Percentiles rank a stretch among this genome's conserved stretches.
phyloP scores from a whole-genome alignment of 805 yeast species.

The Ogataea pini region DNA sequence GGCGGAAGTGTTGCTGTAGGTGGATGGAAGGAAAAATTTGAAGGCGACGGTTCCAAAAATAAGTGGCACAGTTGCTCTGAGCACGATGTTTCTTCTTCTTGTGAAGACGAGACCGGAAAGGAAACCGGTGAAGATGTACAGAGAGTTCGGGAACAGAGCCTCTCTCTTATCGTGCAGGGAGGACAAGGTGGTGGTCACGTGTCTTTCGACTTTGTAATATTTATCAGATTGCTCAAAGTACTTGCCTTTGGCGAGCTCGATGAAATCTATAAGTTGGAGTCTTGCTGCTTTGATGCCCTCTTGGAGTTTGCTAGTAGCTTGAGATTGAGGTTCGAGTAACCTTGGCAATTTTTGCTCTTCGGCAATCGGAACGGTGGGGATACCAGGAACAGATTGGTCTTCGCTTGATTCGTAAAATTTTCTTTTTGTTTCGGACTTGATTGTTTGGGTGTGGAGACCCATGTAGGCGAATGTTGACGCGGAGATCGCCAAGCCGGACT shows the following conservation, averaged over 20 bases:
- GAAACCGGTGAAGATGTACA: constrained; percentile 68
- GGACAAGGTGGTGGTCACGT: constrained; percentile 62
- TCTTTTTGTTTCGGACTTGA: constrained; percentile 29
- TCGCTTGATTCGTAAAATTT: constrained; percentile 28
- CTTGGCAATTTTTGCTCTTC: constrained; percentile 24
- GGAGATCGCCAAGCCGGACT: constrained; percentile 14
- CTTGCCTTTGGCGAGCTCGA: constrained; percentile 38
- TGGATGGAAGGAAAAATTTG: constrained; percentile 68
- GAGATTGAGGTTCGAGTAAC: constrained; percentile 17
- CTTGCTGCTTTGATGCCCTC: constrained; percentile 49
- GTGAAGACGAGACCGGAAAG: constrained; percentile 73
- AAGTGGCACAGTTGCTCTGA: constrained; percentile 59
- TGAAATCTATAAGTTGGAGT: constrained; percentile 38
- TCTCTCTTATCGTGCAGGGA: constrained; percentile 64
- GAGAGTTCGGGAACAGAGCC: constrained; percentile 67
- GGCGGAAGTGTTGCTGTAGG: constrained; percentile 59
- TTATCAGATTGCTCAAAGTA: constrained; percentile 49
- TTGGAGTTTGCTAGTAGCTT: constrained; percentile 40
- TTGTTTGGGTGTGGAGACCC: constrained; percentile 1
- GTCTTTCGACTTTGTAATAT: constrained; percentile 61
- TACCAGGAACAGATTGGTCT: constrained; percentile 24
- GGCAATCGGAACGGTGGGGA: constrained; percentile 17
- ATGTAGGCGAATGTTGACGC: constrained; percentile 13
- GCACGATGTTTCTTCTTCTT: constrained; percentile 59
- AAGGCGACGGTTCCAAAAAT: constrained; percentile 65